Conservation (phyloP, 2,329 filamentous ascomycete genomes). For the Penicillium sp. region DNA sequence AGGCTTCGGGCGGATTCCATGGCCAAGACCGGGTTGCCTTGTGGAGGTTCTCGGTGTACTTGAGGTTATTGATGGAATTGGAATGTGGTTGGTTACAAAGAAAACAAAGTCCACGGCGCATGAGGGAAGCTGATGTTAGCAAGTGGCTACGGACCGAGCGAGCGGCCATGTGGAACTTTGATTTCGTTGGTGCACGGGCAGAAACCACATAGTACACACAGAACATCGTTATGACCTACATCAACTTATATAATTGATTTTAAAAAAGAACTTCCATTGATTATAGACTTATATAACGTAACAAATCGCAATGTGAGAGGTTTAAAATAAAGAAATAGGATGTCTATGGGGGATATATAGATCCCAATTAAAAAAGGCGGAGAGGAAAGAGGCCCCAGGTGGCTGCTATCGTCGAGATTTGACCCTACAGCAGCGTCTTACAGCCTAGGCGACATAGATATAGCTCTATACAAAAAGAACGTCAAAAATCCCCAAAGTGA, state of each 20-base stretch:
- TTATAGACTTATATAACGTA: neutral
- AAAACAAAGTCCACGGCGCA: neutral
- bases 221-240: neutral
- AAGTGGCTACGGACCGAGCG: accelerated
- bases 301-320: no score
- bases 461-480: neutral
- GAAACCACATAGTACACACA: neutral
- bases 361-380: neutral
- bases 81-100: neutral
- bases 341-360: neutral
- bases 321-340: neutral
- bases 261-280: neutral
- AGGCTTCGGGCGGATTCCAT: constrained; percentile 45
- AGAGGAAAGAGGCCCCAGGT: neutral
- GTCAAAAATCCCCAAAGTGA: neutral
- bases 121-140: neutral
- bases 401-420: neutral
- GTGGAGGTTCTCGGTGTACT: neutral
- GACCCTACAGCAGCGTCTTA: neutral
- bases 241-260: neutral
- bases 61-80: neutral
- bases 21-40: neutral
- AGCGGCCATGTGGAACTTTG: neutral
- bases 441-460: neutral
- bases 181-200: neutral